Evolutionary conservation across 179 eudicot genomes (phyloP).

Genomic region (Pouteria campechiana): DNA sequence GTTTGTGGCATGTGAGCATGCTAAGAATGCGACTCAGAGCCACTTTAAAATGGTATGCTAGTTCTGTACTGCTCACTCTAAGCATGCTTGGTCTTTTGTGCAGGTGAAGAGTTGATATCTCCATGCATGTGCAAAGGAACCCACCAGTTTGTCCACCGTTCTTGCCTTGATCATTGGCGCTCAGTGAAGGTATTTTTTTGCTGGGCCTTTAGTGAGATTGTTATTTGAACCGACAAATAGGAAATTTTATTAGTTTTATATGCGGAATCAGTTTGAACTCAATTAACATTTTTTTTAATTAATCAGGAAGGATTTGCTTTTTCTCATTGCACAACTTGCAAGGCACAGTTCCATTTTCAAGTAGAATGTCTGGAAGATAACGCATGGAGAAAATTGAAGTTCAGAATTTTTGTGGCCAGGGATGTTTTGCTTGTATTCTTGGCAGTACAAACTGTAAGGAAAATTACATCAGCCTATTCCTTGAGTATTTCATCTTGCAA

Average conservation of each 20-base stretch:
- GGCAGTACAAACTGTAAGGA: constrained; percentile 80
- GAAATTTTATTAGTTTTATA: too few relatives aligned
- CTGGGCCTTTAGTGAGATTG: too few relatives aligned
- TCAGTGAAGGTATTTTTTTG: constrained; percentile 84
- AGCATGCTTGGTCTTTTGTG: too few relatives aligned
- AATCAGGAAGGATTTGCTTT: constrained; percentile 88
- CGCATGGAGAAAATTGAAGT: constrained; percentile 75
- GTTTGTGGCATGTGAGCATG: too few relatives aligned
- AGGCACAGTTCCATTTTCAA: constrained; percentile 83
- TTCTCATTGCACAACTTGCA: constrained; percentile 95
- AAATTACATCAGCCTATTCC: not conserved
- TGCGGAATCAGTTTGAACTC: too few relatives aligned
- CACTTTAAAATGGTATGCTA: too few relatives aligned
- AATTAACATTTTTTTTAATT: not conserved
- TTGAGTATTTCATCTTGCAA: not conserved
- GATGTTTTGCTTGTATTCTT: constrained; percentile 78
- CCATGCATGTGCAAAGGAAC: too few relatives aligned
- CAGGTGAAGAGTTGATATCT: too few relatives aligned
- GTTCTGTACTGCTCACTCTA: too few relatives aligned
- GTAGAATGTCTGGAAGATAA: constrained; percentile 52
- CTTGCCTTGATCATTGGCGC: constrained; percentile 95
- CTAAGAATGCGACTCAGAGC: too few relatives aligned
- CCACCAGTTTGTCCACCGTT: constrained; percentile 89
- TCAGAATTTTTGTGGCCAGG: constrained; percentile 80
- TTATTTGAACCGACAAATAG: too few relatives aligned